Conservation (phyloP, 768 basidiomycete species). For the Asterophora parasitica region DNA sequence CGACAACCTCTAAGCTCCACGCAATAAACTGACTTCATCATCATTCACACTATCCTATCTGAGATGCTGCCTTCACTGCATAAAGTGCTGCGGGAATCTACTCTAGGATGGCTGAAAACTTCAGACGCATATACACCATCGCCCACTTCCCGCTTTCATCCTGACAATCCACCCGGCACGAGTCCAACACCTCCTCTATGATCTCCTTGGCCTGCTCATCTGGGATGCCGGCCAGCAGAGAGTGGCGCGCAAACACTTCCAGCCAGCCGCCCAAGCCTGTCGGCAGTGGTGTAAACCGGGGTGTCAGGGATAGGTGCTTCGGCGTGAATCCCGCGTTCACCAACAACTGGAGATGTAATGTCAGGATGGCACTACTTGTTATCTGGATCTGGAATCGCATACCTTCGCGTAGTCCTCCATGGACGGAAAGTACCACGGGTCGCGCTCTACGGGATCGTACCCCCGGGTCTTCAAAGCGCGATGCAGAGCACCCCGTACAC, state of each 20-base stretch:
- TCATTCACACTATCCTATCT: too few species aligned
- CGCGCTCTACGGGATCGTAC: slow-evolving; percentile 51
- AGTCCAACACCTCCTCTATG: slow-evolving; percentile 56
- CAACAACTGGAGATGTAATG: slow-evolving; percentile 40
- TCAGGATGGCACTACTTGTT: background rate
- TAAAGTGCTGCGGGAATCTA: slow-evolving; percentile 6
- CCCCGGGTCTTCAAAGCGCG: slow-evolving; percentile 47
- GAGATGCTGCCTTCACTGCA: too few species aligned
- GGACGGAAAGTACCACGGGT: slow-evolving; percentile 87
- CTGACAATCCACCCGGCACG: slow-evolving; percentile 50
- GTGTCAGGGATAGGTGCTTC: slow-evolving; percentile 47
- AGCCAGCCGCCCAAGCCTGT: slow-evolving; percentile 64
- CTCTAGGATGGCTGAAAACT: slow-evolving; percentile 51
- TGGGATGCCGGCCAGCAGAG: slow-evolving; percentile 49
- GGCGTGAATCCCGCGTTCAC: slow-evolving; percentile 53
- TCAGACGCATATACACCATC: slow-evolving; percentile 68
- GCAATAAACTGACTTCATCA: too few species aligned
- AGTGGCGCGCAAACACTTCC: slow-evolving; percentile 54
- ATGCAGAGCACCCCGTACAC: slow-evolving; percentile 56
- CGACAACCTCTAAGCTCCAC: too few species aligned
- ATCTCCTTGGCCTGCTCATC: slow-evolving; percentile 55
- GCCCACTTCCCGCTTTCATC: slow-evolving; percentile 61
- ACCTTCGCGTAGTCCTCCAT: slow-evolving; percentile 60
- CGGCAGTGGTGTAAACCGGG: slow-evolving; percentile 48
- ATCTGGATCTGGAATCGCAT: slow-evolving; percentile 13